A percentile compares a stretch with the other conserved stretches of the same genome.
These are phyloP conservation scores for Nelumbo lutea DNA, from an alignment of 164 flowering plant species.

Conservation along the genomic window DNA sequence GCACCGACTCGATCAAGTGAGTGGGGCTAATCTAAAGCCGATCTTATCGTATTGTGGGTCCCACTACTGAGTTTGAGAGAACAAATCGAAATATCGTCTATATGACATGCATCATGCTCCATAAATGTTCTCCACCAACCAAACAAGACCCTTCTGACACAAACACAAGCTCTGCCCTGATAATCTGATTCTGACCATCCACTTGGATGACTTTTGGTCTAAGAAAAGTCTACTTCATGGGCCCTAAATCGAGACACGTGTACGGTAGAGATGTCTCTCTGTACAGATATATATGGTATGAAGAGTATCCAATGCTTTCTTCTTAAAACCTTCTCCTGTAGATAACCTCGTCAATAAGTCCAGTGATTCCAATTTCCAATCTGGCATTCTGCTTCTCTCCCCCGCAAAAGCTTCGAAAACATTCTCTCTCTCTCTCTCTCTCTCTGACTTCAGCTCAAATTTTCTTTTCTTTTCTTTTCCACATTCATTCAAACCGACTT, in stretches of 20 bases:
- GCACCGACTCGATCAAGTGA: too few relatives aligned
- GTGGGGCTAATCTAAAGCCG: too few relatives aligned
- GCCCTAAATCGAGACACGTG: background rate
- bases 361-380: too few relatives aligned
- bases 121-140: too few relatives aligned
- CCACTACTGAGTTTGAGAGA: too few relatives aligned
- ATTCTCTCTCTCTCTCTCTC: background rate
- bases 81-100: too few relatives aligned
- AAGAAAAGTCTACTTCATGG: background rate
- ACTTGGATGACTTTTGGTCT: background rate
- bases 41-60: too few relatives aligned
- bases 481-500: background rate
- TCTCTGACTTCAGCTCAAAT: background rate
- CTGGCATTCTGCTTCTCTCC: background rate
- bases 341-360: background rate
- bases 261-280: too few relatives aligned
- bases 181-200: too few relatives aligned
- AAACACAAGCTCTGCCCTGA: too few relatives aligned
- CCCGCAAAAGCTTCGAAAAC: background rate
- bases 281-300: background rate
- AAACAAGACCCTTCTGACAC: too few relatives aligned
- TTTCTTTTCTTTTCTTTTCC: conserved; percentile 3
- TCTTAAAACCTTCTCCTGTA: background rate
- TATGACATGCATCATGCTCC: too few relatives aligned
- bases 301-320: background rate